Conservation (phyloP, 1,284 basidiomycete species). For the Abortiporus biennis region DNA sequence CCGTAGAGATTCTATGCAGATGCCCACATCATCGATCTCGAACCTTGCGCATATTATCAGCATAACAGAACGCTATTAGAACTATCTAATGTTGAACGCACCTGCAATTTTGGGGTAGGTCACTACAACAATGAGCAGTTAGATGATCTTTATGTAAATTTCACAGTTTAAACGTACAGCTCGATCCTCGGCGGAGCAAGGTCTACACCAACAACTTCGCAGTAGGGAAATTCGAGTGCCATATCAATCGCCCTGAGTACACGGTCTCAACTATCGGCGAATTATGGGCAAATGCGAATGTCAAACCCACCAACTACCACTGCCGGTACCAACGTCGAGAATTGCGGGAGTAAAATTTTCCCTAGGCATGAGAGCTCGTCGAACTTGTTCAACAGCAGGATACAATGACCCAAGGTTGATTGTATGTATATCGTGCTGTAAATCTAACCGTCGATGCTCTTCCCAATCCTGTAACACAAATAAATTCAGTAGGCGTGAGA, state of each 20-base stretch:
- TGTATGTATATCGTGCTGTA: slow-evolving; percentile 28
- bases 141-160: slow-evolving; percentile 1
- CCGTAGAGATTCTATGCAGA: neutral
- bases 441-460: slow-evolving; percentile 29
- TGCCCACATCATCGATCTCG: slow-evolving; percentile 28
- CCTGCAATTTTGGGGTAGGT: slow-evolving; percentile 27
- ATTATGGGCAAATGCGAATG: neutral
- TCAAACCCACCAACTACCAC: slow-evolving; percentile 26
- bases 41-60: slow-evolving; percentile 18
- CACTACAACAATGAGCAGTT: slow-evolving; percentile 12
- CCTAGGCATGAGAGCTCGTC: slow-evolving; percentile 23
- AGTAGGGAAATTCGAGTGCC: slow-evolving; percentile 28
- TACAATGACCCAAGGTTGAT: slow-evolving; percentile 24
- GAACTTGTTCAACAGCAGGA: slow-evolving; percentile 24
- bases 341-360: slow-evolving; percentile 21
- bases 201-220: slow-evolving; percentile 28
- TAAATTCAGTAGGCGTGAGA: neutral
- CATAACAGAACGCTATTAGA: neutral
- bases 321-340: slow-evolving; percentile 29
- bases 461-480: slow-evolving; percentile 23
- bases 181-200: slow-evolving; percentile 24
- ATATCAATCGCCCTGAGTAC: slow-evolving; percentile 27
- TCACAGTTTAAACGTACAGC: slow-evolving; percentile 14
- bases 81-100: slow-evolving; percentile 11
- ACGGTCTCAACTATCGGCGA: slow-evolving; percentile 1